Evolutionary conservation across 805 yeast species (phyloP).

Genomic region (Candida insectalens): DNA sequence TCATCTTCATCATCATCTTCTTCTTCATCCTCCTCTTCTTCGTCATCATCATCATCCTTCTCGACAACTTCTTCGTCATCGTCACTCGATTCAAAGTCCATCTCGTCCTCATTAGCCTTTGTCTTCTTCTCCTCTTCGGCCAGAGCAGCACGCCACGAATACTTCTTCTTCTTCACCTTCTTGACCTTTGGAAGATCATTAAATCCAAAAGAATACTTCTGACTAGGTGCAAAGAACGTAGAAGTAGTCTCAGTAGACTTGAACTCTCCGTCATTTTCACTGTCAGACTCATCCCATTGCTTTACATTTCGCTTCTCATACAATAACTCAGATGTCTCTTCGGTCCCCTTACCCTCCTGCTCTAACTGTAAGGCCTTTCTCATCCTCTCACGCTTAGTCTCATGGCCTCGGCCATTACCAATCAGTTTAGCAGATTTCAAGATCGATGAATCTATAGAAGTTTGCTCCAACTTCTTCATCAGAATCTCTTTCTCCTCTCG

Average conservation of each 20-base stretch:
- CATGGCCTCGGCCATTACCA: conserved; percentile 56
- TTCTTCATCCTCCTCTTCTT: conserved; percentile 16
- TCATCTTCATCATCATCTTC: conserved; percentile 19
- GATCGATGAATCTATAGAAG: conserved; percentile 60
- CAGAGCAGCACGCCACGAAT: conserved; percentile 64
- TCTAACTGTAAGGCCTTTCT: conserved; percentile 70
- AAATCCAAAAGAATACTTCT: conserved; percentile 39
- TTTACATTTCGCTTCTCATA: conserved; percentile 61
- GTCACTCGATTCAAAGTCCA: conserved; percentile 36
- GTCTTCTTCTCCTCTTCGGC: conserved; percentile 36
- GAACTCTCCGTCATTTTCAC: conserved; percentile 7
- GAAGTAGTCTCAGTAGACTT: conserved; percentile 29
- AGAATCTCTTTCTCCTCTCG: conserved; percentile 79
- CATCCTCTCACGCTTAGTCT: conserved; percentile 58
- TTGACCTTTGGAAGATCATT: conserved; percentile 31
- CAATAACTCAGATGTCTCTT: conserved; percentile 46
- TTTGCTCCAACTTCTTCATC: conserved; percentile 59
- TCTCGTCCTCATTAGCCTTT: conserved; percentile 44
- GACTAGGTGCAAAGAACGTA: conserved; percentile 56
- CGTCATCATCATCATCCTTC: conserved; percentile 17
- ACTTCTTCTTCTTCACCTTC: conserved; percentile 40
- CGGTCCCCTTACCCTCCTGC: conserved; percentile 60
- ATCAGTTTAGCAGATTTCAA: conserved; percentile 67
- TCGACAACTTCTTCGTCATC: conserved; percentile 16
- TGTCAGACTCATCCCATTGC: conserved; percentile 38